These are phyloP conservation scores for Boletus subparvulus DNA, from an alignment of 768 basidiomycete genomes.

Conservation along the genomic window DNA sequence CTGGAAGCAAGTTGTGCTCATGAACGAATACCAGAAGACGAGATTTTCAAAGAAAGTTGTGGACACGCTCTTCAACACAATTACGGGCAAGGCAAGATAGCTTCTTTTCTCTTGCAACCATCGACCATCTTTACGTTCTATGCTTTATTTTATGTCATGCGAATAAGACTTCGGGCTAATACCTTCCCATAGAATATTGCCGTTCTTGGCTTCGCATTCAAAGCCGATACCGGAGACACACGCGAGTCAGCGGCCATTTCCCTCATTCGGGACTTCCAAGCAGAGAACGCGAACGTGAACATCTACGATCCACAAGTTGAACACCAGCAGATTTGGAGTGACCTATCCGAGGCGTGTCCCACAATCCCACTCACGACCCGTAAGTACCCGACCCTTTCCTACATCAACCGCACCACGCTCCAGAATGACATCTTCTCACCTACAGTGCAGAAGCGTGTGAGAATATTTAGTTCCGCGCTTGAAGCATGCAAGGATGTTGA, in stretches of 20 bases:
- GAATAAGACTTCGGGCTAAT: constrained; percentile 5
- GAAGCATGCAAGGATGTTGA: constrained; percentile 89
- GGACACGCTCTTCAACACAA: constrained; percentile 97
- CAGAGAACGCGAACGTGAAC: constrained; percentile 81
- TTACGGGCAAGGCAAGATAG: constrained; percentile 78
- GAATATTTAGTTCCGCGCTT: constrained; percentile 69
- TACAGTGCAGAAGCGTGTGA: constrained; percentile 86
- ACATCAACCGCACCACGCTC: not conserved
- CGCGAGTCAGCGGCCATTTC: constrained; percentile 96
- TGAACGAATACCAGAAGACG: constrained; percentile 98
- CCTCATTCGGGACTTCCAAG: constrained; percentile 89
- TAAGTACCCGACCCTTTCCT: constrained; percentile 37
- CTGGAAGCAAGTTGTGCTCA: constrained; percentile 95
- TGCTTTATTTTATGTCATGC: constrained; percentile 2
- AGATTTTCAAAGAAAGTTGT: constrained; percentile 96
- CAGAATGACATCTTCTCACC: not conserved
- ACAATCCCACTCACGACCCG: constrained; percentile 60
- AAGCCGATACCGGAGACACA: constrained; percentile 98
- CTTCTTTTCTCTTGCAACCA: not conserved
- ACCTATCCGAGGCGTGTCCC: constrained; percentile 71
- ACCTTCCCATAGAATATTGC: constrained; percentile 68
- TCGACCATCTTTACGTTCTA: not conserved
- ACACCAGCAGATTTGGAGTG: constrained; percentile 83
- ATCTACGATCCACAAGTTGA: constrained; percentile 92
- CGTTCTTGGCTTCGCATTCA: constrained; percentile 97